A percentile compares a stretch with the other conserved stretches of the same genome.
phyloP scores from a whole-genome alignment of 129 eudicot genomes.

The Pseudognaphalium luteoalbum region DNA sequence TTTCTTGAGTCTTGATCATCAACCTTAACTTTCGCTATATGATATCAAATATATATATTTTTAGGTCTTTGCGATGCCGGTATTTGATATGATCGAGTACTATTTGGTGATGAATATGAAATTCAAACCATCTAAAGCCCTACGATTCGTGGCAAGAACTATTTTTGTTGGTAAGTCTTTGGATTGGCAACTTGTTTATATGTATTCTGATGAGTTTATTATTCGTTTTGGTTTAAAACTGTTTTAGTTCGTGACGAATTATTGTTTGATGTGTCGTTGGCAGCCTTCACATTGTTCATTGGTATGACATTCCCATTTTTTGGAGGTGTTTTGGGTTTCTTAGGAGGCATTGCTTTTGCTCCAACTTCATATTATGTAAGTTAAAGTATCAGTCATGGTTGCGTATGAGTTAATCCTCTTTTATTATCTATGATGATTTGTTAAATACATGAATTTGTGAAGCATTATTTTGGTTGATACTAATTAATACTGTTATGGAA shows the following conservation, averaged over 20 bases:
- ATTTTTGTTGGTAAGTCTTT: constrained; percentile 49
- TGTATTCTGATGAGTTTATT: not conserved
- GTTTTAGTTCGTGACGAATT: not conserved
- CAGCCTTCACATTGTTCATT: constrained; percentile 53
- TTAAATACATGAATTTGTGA: not conserved
- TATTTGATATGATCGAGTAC: constrained; percentile 54
- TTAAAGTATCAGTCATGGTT: not conserved
- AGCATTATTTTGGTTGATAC: too few species aligned
- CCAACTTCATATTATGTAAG: constrained; percentile 59
- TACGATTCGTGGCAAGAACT: constrained; percentile 46
- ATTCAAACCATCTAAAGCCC: constrained; percentile 41
- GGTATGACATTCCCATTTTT: constrained; percentile 62
- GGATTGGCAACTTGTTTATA: not conserved
- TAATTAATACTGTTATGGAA: too few species aligned
- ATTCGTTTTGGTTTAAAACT: not conserved
- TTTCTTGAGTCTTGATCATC: not conserved
- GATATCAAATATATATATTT: constrained; percentile 2
- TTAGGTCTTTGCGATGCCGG: constrained; percentile 64
- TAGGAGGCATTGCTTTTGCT: constrained; percentile 71
- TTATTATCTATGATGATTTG: not conserved
- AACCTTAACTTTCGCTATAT: not conserved
- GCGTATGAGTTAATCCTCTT: not conserved
- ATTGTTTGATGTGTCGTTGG: constrained; percentile 4
- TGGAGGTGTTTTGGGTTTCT: constrained; percentile 56
- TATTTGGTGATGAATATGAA: constrained; percentile 36